Evolutionary conservation across 2,329 filamentous ascomycete species (phyloP).

Genomic region (Trichoderma sp.): DNA sequence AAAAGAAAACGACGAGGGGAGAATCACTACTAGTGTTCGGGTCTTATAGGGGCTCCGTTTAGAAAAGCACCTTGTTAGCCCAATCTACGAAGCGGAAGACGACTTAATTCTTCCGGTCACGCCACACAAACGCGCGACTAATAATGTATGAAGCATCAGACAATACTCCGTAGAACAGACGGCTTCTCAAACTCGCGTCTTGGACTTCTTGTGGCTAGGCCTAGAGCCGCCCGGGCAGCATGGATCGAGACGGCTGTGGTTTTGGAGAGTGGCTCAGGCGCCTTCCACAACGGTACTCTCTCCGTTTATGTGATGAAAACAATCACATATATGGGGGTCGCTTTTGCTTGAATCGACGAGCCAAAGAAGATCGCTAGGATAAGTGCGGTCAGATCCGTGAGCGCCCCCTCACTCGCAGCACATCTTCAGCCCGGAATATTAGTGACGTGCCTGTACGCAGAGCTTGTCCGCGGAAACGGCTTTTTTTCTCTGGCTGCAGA

Average conservation of each 20-base stretch:
- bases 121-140: conserved; percentile 20
- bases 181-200: background rate
- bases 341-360: background rate
- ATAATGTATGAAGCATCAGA: background rate
- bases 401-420: background rate
- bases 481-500: background rate
- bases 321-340: background rate
- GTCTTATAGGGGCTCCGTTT: conserved; percentile 10
- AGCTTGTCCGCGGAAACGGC: conserved; percentile 10
- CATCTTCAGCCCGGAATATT: conserved; percentile 10
- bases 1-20: background rate
- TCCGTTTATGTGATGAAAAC: background rate
- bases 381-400: background rate
- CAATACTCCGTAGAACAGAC: background rate
- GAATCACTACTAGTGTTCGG: background rate
- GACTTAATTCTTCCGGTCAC: conserved; percentile 17
- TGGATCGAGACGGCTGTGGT: conserved; percentile 10
- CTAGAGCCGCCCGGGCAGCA: conserved; percentile 2
- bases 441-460: conserved; percentile 5
- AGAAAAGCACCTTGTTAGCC: conserved; percentile 6
- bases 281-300: background rate
- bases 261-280: background rate
- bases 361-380: background rate
- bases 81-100: conserved; percentile 10
- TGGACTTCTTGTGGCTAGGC: conserved; percentile 12